phyloP scores from a whole-genome alignment of 2,329 filamentous ascomycete species.

The Stachybotrys chlorohalonatus region DNA sequence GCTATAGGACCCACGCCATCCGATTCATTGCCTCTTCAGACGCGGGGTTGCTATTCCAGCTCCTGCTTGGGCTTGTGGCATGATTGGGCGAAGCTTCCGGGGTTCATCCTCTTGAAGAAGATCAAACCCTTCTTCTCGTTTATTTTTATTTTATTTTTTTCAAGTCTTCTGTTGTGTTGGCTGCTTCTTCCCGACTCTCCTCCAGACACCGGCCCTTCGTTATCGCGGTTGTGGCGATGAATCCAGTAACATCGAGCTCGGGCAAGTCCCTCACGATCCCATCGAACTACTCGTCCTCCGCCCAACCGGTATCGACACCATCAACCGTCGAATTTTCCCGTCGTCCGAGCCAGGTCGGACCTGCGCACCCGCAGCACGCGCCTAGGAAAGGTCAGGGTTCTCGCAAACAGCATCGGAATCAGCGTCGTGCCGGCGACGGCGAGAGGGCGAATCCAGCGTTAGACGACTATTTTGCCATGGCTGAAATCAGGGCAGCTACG shows the following conservation, averaged over 20 bases:
- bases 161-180: neutral
- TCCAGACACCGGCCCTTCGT: neutral
- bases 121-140: too few species aligned
- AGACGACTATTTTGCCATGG: constrained; percentile 80
- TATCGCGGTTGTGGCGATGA: constrained; percentile 15
- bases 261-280: constrained; percentile 44
- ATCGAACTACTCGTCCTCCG: constrained; percentile 29
- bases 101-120: too few species aligned
- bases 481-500: constrained; percentile 56
- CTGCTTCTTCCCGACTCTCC: neutral
- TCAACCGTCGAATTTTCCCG: constrained; percentile 42
- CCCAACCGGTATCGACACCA: constrained; percentile 31
- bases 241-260: constrained; percentile 19
- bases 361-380: constrained; percentile 21
- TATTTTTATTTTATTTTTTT: too few species aligned
- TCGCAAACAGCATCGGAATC: constrained; percentile 77
- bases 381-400: constrained; percentile 68
- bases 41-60: neutral
- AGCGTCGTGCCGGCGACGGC: constrained; percentile 55
- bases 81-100: neutral
- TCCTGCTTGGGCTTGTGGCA: neutral
- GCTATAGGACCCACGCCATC: neutral
- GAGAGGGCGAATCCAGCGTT: constrained; percentile 28
- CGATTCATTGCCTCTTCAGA: neutral
- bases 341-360: constrained; percentile 30